Evolutionary conservation across 768 basidiomycete genomes (phyloP), one percentile per base, ranked within the genome.

Genomic region (Pleurotus platypus): DNA sequence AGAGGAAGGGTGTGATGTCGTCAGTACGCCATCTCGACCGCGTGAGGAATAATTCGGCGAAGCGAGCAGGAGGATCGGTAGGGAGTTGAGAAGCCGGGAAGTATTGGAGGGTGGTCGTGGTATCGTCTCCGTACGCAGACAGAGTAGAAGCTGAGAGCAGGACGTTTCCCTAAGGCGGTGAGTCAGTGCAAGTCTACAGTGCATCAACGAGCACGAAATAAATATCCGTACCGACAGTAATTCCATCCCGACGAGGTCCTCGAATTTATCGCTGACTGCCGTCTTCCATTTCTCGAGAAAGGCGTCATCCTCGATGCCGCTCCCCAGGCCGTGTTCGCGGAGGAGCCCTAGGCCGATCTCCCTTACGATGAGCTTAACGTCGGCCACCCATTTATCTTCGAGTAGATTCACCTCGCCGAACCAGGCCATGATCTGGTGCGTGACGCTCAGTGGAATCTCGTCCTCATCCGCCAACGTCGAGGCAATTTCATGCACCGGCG

Each of bases 21-120:
- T 89, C 85, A 5, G 78, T 80, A 64, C 80, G 85, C 92, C 93
- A 94, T 46, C 82, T 81, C 18, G 81, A 60, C 4, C 87, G 84
- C 7, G 87, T 89, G 39, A 92, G 76, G 77, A 99, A 99, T 13
- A 98, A 81, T 60, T 96, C 92, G 11, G 81, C 70, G 72, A 98
- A 98, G 13, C 96, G 87, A 6, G 84, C 80, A 1, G 86, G 76
- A 4, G 95, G 89, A 50, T 92, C 89, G 0, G 81, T 68, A 1
- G 95, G 90, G 22, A 98, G 84, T 1, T 73, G 69, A 0, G 89
- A 83, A 2, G 82, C 75, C 11, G 94, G 87, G 67, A 95, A 92
- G 72, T 93, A 94, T 12, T 72, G 82, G 35, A 96, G 63, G 13
- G 77, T 66, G 4, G 70, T 58, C 49, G 61, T 30, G 11, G 38